Percentiles rank a stretch among this genome's conserved stretches.
Evolutionary conservation across 768 basidiomycete species (phyloP).

Genomic region (Mycena rebaudengoi): DNA sequence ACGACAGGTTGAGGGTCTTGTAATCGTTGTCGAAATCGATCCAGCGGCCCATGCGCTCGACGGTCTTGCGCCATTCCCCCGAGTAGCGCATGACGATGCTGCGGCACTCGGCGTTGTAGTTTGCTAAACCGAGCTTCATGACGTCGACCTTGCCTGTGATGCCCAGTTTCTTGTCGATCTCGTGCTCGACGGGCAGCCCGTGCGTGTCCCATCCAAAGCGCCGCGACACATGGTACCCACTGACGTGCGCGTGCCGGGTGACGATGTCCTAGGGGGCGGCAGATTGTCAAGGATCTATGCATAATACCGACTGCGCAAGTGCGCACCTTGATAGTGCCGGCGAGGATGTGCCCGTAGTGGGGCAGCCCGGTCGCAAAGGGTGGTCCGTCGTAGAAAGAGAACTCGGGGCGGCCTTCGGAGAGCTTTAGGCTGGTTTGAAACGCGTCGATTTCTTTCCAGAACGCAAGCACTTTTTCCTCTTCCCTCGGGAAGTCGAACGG

Average conservation of each 20-base stretch:
- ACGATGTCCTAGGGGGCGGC: slow-evolving; percentile 84
- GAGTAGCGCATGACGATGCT: slow-evolving; percentile 98
- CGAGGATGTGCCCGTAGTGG: slow-evolving; percentile 94
- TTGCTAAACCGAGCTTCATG: slow-evolving; percentile 93
- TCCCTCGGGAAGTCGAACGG: slow-evolving; percentile 87
- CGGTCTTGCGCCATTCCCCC: slow-evolving; percentile 91
- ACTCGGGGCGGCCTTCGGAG: slow-evolving; percentile 90
- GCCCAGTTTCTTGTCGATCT: slow-evolving; percentile 95
- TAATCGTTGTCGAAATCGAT: slow-evolving; percentile 99
- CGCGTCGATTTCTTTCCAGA: slow-evolving; percentile 97
- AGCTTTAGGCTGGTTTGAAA: slow-evolving; percentile 94
- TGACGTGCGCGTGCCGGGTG: slow-evolving; percentile 93
- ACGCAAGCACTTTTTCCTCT: slow-evolving; percentile 89
- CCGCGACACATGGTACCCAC: slow-evolving; percentile 90
- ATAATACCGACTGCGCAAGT: background rate
- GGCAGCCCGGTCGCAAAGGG: slow-evolving; percentile 97
- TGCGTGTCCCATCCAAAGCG: slow-evolving; percentile 99
- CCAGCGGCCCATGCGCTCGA: slow-evolving; percentile 99
- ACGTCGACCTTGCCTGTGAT: slow-evolving; percentile 96
- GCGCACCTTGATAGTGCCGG: slow-evolving; percentile 90
- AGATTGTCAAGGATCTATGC: slow-evolving; percentile 22
- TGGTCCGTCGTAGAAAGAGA: slow-evolving; percentile 96
- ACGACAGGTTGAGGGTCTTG: slow-evolving; percentile 92
- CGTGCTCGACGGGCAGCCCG: slow-evolving; percentile 97
- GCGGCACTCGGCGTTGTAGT: slow-evolving; percentile 97